phyloP scores from a whole-genome alignment of 73 alveolate species.

The Paramecium octaurelia region DNA sequence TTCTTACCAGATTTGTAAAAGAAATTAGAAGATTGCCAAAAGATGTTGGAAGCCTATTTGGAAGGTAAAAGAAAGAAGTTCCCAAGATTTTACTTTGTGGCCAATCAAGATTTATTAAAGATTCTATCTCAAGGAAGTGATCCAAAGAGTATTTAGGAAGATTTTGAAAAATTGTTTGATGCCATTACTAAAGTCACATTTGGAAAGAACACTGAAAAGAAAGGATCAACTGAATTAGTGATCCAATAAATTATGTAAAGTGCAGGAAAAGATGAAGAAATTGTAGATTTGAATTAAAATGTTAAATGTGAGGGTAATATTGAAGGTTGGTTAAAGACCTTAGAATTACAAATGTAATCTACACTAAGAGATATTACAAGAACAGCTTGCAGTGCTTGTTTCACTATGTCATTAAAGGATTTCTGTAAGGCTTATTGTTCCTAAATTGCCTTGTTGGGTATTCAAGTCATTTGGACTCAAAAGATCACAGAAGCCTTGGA shows the following conservation, averaged over 20 bases:
- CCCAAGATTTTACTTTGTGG: constrained; percentile 99
- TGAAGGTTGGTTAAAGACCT: constrained; percentile 98
- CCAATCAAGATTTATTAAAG: constrained; percentile 98
- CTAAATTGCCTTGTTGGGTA: constrained; percentile 83
- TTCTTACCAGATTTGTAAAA: constrained; percentile 93
- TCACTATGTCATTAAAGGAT: constrained; percentile 68
- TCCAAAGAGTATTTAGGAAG: constrained; percentile 93
- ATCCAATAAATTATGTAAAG: constrained; percentile 83
- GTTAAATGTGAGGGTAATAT: constrained; percentile 99
- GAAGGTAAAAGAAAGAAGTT: constrained; percentile 99
- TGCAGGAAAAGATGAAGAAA: constrained; percentile 90
- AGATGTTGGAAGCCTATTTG: constrained; percentile 98
- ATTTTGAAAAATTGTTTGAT: constrained; percentile 98
- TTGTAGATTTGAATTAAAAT: constrained; percentile 89
- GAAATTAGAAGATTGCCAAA: constrained; percentile 98
- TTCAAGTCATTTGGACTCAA: constrained; percentile 90
- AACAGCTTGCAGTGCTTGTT: constrained; percentile 79
- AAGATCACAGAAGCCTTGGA: constrained; percentile 91
- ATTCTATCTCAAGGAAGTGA: constrained; percentile 98
- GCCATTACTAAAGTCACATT: constrained; percentile 98
- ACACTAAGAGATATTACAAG: constrained; percentile 66
- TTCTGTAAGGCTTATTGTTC: constrained; percentile 77
- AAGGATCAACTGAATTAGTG: constrained; percentile 63
- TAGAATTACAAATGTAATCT: constrained; percentile 96
- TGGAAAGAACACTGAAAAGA: constrained; percentile 93